Evolutionary conservation across 192 early-diverging fungal genomes (phyloP).

Genomic region (Coemansia sp.): DNA sequence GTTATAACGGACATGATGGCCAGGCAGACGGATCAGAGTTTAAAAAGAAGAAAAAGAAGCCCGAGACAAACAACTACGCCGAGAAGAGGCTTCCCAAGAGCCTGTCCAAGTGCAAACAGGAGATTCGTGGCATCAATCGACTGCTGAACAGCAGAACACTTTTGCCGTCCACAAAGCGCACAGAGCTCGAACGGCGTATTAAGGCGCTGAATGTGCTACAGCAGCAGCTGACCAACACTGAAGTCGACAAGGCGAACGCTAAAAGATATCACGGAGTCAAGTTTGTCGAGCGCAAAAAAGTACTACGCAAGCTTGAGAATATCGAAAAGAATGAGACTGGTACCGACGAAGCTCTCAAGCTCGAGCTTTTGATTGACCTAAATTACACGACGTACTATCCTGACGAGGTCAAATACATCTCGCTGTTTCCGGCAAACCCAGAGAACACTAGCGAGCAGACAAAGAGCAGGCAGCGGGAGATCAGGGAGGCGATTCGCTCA

Average conservation of each 20-base stretch:
- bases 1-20: background rate
- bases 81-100: slow-evolving; percentile 19
- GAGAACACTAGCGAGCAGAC: slow-evolving; percentile 24
- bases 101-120: slow-evolving; percentile 33
- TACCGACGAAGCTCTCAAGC: background rate
- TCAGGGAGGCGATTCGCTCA: slow-evolving; percentile 12
- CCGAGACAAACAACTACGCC: slow-evolving; percentile 5
- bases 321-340: slow-evolving; percentile 12
- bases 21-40: background rate
- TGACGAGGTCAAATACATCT: slow-evolving; percentile 45
- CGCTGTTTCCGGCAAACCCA: slow-evolving; percentile 36
- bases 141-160: slow-evolving; percentile 8
- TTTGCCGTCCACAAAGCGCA: slow-evolving; percentile 22
- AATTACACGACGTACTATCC: slow-evolving; percentile 51
- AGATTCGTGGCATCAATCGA: slow-evolving; percentile 28
- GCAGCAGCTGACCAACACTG: slow-evolving; percentile 16
- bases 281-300: slow-evolving; percentile 49
- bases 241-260: slow-evolving; percentile 29
- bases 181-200: slow-evolving; percentile 32
- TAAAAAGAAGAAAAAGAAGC: background rate
- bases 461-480: slow-evolving; percentile 12
- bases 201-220: slow-evolving; percentile 26
- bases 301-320: slow-evolving; percentile 27
- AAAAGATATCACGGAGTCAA: slow-evolving; percentile 35
- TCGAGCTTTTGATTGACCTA: slow-evolving; percentile 22